Evolutionary conservation across 2,329 filamentous ascomycete genomes (phyloP), one percentile per base, ranked within the genome.

Genomic region (Hypoxylon sp.): DNA sequence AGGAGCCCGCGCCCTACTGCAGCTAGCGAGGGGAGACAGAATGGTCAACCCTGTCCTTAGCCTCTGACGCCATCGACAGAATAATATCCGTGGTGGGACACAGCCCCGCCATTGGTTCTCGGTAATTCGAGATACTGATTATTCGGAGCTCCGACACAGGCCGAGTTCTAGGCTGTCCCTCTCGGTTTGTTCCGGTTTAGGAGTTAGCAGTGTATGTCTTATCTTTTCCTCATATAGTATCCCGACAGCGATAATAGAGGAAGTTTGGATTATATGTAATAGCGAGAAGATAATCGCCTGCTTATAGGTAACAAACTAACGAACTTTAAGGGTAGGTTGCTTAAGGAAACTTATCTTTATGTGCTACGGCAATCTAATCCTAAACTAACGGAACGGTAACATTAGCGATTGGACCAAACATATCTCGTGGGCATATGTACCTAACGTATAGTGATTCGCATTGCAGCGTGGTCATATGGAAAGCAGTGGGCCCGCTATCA

Each of bases 11-110:
- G 16, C 45, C 29, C 54, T 48, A 41, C 45, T 37, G 45, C 30
- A 37, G 55, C 45, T 47, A 63, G 29, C 43, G 27, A 59, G 29
- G 29, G 34, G 45, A 55, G 45, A 55, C 55, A 51, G 50, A 46
- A 3, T 43, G 51, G 45, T 62, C 48, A 52, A 37, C 37, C 53
- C 43, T 61, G 47, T 50, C 43, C 54, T 62, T 69, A 69, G 63
- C 48, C 60, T 63, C 63, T 66, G 66, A 69, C 66, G 66, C 66
- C 66, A 69, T 69, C 58, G 55, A 66, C n/a, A 29, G 21, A 14
- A 41, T 53, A 47, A 54, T 50, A 53, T 16, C 46, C 39, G 48
- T 66, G 63, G 66, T 45, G 52, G 66, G 46, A 66, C 51, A n/a
- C 9, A 37, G 32, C 46, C 55, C 59, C 65, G 54, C 58, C 19